Base-by-base conservation (phyloP, 2,329 filamentous ascomycete genomes). In the Colletotrichum eremochloae region DNA sequence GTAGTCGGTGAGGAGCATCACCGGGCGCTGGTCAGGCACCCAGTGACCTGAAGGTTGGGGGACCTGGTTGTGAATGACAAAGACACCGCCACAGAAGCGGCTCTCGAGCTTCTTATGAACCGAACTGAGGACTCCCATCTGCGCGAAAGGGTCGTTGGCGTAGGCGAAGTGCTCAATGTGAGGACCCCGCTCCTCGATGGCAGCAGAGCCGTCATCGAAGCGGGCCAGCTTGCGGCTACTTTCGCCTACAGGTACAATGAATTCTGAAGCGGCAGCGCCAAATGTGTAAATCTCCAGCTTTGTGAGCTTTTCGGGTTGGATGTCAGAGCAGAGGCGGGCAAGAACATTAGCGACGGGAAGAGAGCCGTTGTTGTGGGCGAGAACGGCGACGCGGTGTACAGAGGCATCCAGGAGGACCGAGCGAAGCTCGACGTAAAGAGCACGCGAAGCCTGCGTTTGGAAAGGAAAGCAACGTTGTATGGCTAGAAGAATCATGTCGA, bases 241-340 rank as follows among this genome's bases (percentile, higher is more conserved):
- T 36, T 77, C 76, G 33, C 79, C 79, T 5, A 80, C 75, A 7
- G 82, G 82, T 24, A 81, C 71, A 42, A 79, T 76, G 72, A 84
- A 84, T 71, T 84, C 82, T 12, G 74, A 75, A 6, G 81, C 79
- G 3, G 81, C 78, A 2, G 82, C 80, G 11, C 84, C 84, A 63
- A 85, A 85, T 0, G 84, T 85, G 76, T 84, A 85, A 20, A 86
- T 79, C 69, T 85, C 82, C 20, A 86, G 78, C 71, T 82, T 83
- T 50, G 79, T 73, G 15, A 81, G 77, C 55, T 79, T 79, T 1
- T 81, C 79, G 0, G 77, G 56, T 8, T 82, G 79, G 3, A 85
- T 72, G 44, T 85, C 84, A 48, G 80, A 76, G 65, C 78, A 81
- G 5, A 86, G 80, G 12, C 80, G 79, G 6, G 80, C 72, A 9